phyloP scores from a whole-genome alignment of 1,139 yeast genomes.

The Lodderomyces orthopsilosis region DNA sequence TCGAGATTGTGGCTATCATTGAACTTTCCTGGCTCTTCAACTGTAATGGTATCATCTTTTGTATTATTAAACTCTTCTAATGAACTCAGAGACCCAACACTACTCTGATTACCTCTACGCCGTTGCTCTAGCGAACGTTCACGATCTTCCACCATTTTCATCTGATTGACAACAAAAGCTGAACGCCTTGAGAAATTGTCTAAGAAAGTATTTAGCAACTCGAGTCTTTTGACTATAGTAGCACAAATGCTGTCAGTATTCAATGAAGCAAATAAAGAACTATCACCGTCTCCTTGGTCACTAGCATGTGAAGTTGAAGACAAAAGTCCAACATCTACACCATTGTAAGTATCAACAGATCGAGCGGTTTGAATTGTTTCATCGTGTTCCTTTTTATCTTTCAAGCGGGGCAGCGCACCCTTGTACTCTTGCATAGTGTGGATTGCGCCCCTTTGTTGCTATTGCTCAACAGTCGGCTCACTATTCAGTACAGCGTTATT shows the following conservation, averaged over 20 bases:
- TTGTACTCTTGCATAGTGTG: too few relatives aligned
- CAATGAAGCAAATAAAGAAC: neutral
- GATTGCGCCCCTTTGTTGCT: too few relatives aligned
- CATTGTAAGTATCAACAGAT: neutral
- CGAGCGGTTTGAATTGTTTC: neutral
- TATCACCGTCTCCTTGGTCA: neutral
- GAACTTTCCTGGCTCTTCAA: constrained; percentile 2
- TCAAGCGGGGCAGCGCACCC: neutral
- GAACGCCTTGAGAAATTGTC: neutral
- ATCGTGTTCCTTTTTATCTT: neutral
- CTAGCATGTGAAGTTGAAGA: neutral
- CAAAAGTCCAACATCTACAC: neutral
- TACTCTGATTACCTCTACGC: neutral
- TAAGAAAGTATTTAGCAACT: neutral
- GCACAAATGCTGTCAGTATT: neutral
- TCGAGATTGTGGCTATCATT: constrained; percentile 14
- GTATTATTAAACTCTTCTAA: neutral
- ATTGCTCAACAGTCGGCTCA: too few relatives aligned
- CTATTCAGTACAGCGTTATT: too few relatives aligned
- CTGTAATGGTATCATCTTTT: too few relatives aligned
- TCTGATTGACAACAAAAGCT: neutral
- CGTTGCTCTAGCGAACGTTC: neutral
- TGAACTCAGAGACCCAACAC: neutral
- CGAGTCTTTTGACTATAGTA: neutral
- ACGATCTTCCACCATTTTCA: neutral